Conservation (phyloP, 208 protist species). For the Leishmania tropica region DNA sequence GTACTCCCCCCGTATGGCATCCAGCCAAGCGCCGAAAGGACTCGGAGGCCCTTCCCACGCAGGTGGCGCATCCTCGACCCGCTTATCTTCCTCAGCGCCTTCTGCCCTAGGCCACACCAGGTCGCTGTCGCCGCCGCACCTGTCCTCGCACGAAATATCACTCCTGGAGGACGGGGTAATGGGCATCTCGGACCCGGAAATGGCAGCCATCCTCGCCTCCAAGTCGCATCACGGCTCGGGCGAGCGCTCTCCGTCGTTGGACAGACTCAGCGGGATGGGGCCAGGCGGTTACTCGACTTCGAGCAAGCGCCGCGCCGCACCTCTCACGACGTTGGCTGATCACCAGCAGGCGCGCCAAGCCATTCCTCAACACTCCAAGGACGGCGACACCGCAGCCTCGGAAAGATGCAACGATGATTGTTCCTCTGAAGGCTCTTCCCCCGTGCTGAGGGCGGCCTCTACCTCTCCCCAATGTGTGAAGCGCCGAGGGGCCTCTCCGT, state of each 20-base stretch:
- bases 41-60: neutral
- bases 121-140: slow-evolving; percentile 25
- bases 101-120: neutral
- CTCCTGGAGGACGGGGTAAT: slow-evolving; percentile 33
- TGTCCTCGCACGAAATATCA: slow-evolving; percentile 19
- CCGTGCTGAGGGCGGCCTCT: neutral
- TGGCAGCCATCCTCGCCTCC: slow-evolving; percentile 33
- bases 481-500: neutral
- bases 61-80: neutral
- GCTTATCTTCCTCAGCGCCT: neutral
- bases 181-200: slow-evolving; percentile 40
- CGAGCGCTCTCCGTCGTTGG: slow-evolving; percentile 24
- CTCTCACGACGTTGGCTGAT: slow-evolving; percentile 57
- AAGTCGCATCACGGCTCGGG: slow-evolving; percentile 28
- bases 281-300: slow-evolving; percentile 3
- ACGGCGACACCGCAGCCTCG: neutral
- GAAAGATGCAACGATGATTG: neutral
- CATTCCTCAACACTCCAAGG: slow-evolving; percentile 21
- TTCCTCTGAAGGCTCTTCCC: neutral
- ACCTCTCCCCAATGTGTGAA: neutral
- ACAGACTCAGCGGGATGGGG: slow-evolving; percentile 13
- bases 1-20: slow-evolving; percentile 49
- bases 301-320: slow-evolving; percentile 35
- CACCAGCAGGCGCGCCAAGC: slow-evolving; percentile 59
- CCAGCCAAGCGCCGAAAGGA: slow-evolving; percentile 17